Base-by-base conservation (phyloP, 768 basidiomycete genomes). In the Trametopsis cervina region DNA sequence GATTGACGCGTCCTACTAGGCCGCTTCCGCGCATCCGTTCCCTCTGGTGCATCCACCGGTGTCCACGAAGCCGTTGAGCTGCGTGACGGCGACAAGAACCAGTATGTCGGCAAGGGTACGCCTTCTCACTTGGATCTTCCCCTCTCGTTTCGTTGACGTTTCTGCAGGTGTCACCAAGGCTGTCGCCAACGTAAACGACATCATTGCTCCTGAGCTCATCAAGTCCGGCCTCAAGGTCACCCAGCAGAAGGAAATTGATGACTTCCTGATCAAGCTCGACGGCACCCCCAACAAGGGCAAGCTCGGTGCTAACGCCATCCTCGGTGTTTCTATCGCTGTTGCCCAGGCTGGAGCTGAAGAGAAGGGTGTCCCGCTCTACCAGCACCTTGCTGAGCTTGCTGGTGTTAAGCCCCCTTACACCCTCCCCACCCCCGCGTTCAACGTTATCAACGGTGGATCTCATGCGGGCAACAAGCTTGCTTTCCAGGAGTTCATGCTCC, bases 401-500 rank as follows among this genome's bases (percentile, higher is more conserved):
- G 95, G 95, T 58, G 80, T 95, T 69, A 91, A 94, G 71, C 75
- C 90, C 45, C 95, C 96, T 39, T 97, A 84, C 69, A 77, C 91
- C 52, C 85, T 98, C 60, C 96, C 96, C 52, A 73, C 71, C 64
- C 96, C 96, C 41, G 83, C 89, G 50, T 93, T 99, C 81, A 99
- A 99, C 68, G 96, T 99, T 60, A 99, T 99, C 77, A 99, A 99
- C 72, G 96, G 96, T 68, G 96, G 96, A 55, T 97, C 95, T 54
- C 96, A 99, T 66, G 96, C 96, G 50, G 96, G 96, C 43, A 99
- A 99, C 80, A 94, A 95, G 71, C 88, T 99, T 54, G 96, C 96
- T 33, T 99, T 98, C 89, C 96, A 99, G 72, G 96, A 99, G 71
- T 99, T 99, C 78, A 98, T 99, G 96, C 78, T 99, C 58, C 78